Percentiles rank a stretch among this genome's conserved stretches.
These are phyloP conservation scores for Graphiopsis chlorocephala DNA, from an alignment of 2,329 filamentous ascomycete species.

Conservation along the genomic window DNA sequence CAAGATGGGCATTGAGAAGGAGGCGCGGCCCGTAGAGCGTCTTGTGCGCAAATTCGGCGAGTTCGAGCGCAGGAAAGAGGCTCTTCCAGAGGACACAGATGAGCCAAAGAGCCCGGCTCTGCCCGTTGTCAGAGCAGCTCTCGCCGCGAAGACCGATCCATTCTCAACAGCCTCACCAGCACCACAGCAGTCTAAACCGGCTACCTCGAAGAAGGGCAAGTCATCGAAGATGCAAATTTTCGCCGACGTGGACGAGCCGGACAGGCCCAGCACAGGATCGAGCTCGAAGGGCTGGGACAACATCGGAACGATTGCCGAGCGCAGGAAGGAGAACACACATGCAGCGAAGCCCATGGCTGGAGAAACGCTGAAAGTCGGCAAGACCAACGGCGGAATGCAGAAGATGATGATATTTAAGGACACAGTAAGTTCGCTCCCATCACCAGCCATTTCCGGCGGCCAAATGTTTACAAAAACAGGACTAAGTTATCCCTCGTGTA, in stretches of 20 bases:
- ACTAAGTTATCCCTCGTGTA: constrained; percentile 74
- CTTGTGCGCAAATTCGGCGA: constrained; percentile 87
- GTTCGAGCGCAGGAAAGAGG: constrained; percentile 77
- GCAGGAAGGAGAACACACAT: constrained; percentile 89
- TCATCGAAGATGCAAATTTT: constrained; percentile 89
- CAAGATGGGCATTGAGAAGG: constrained; percentile 80
- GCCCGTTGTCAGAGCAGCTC: constrained; percentile 74
- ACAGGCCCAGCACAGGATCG: constrained; percentile 56
- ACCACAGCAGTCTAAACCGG: constrained; percentile 44
- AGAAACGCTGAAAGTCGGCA: constrained; percentile 83
- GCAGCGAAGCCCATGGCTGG: constrained; percentile 89
- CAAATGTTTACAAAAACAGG: constrained; percentile 85
- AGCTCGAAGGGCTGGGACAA: constrained; percentile 80
- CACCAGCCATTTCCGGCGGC: constrained; percentile 43
- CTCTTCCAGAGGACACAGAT: constrained; percentile 57
- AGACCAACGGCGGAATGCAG: constrained; percentile 69
- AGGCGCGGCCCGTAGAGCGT: constrained; percentile 77
- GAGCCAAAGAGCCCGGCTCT: constrained; percentile 84
- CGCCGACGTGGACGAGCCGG: constrained; percentile 61
- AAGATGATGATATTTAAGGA: constrained; percentile 96
- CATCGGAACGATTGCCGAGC: constrained; percentile 79
- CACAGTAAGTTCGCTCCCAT: constrained; percentile 67
- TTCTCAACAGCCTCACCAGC: constrained; percentile 51
- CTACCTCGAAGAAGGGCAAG: constrained; percentile 59
- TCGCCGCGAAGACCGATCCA: constrained; percentile 82